A percentile compares a stretch with the other conserved stretches of the same genome.
These are phyloP conservation scores for Sequoiadendron giganteum DNA, from an alignment of 75 land plant genomes.

Conservation along the genomic window DNA sequence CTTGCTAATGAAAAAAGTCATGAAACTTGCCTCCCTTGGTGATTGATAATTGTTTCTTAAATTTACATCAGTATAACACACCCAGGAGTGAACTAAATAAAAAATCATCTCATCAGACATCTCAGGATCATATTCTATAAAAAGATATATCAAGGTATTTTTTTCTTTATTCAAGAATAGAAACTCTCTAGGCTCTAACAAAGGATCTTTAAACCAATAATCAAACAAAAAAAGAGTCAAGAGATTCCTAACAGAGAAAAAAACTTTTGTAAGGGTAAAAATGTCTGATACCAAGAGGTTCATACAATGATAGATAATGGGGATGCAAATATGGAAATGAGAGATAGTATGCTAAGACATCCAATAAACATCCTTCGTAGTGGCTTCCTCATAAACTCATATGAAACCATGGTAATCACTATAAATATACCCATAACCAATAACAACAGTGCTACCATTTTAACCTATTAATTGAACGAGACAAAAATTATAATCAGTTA, in stretches of 20 bases:
- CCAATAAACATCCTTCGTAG: constrained; percentile 52
- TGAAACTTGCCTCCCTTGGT: not conserved
- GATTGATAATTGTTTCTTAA: not conserved
- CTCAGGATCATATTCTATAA: not conserved
- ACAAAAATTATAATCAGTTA: not conserved
- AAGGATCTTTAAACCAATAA: not conserved
- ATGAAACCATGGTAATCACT: constrained; percentile 33
- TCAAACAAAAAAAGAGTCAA: not conserved
- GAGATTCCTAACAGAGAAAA: not conserved
- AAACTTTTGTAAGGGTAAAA: not conserved
- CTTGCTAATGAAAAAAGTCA: not conserved
- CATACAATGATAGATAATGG: constrained; percentile 84
- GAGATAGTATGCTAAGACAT: constrained; percentile 41
- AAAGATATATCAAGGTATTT: not conserved
- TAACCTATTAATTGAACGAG: constrained; percentile 25
- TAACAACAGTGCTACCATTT: constrained; percentile 40
- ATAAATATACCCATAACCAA: constrained; percentile 32
- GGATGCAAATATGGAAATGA: constrained; percentile 86
- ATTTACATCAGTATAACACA: not conserved
- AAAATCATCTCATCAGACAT: not conserved
- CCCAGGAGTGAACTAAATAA: not conserved
- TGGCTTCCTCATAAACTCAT: constrained; percentile 25
- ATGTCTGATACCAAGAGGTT: not conserved
- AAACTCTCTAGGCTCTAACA: not conserved
- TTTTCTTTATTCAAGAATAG: not conserved